Conservation (phyloP, 345 rosid genomes). For the Trapa bicornis region DNA sequence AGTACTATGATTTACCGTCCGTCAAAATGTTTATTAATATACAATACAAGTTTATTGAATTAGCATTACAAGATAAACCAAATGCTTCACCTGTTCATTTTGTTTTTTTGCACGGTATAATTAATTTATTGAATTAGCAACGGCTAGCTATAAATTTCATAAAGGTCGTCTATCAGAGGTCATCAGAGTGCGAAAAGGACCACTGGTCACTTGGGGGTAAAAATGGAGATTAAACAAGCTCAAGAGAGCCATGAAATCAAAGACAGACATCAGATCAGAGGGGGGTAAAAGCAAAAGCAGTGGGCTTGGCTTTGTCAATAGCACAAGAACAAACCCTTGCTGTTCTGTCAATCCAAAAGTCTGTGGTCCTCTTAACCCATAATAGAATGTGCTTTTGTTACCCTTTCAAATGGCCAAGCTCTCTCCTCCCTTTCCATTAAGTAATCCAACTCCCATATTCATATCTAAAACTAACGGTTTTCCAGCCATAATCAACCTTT, state of each 20-base stretch:
- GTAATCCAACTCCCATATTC: background rate
- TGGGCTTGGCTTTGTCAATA: conserved; percentile 5
- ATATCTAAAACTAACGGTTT: background rate
- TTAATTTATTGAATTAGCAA: too few relatives aligned
- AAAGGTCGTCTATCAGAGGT: background rate
- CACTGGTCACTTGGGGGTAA: background rate
- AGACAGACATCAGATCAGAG: background rate
- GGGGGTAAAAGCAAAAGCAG: background rate
- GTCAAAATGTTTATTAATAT: too few relatives aligned
- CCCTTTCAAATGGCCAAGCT: background rate
- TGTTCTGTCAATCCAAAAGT: conserved; percentile 8
- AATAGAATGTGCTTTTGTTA: conserved; percentile 4
- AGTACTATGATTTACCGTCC: too few relatives aligned
- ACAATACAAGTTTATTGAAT: too few relatives aligned
- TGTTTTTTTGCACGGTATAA: too few relatives aligned
- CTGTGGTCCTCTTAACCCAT: conserved; percentile 6
- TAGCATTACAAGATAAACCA: background rate
- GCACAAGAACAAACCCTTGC: background rate
- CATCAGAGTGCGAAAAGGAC: background rate
- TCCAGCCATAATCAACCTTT: too few relatives aligned
- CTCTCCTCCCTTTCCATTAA: background rate
- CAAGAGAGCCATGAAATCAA: background rate
- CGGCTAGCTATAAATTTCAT: too few relatives aligned
- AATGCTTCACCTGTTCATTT: too few relatives aligned
- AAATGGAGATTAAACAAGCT: background rate